Evolutionary conservation across 306 rosid species (phyloP).

Genomic region (Pterocarpus macrocarpus): DNA sequence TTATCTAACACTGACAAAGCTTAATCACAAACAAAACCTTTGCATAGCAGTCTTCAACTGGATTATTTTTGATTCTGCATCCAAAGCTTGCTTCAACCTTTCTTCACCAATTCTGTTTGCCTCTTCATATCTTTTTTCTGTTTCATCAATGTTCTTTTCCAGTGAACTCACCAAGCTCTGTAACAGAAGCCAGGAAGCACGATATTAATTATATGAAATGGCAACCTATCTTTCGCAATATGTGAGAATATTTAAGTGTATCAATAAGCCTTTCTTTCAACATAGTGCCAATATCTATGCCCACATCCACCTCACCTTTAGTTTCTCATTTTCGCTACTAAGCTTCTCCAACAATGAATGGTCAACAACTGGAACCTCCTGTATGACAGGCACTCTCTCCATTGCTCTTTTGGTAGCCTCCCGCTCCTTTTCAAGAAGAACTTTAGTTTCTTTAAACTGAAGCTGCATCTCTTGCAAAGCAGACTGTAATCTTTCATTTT

Average conservation of each 20-base stretch:
- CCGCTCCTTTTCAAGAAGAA: constrained; percentile 69
- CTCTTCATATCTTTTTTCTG: constrained; percentile 78
- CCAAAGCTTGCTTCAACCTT: constrained; percentile 86
- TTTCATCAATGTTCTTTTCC: constrained; percentile 81
- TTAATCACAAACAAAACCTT: constrained; percentile 57
- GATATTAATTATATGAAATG: constrained; percentile 42
- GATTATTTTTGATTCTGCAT: constrained; percentile 79
- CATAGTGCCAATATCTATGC: constrained; percentile 19
- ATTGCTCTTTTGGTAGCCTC: constrained; percentile 64
- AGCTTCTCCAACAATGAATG: constrained; percentile 79
- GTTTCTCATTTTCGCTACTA: constrained; percentile 77
- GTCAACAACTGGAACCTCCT: constrained; percentile 88
- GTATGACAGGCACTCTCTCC: constrained; percentile 65
- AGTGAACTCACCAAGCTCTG: constrained; percentile 82
- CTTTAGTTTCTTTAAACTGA: constrained; percentile 77
- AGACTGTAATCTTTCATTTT: constrained; percentile 74
- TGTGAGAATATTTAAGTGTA: constrained; percentile 5
- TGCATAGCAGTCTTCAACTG: constrained; percentile 84
- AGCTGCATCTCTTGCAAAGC: constrained; percentile 78
- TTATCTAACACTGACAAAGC: constrained; percentile 34
- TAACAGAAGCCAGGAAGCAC: constrained; percentile 41
- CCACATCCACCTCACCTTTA: constrained; percentile 65
- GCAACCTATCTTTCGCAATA: constrained; percentile 24
- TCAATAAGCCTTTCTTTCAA: constrained; percentile 24
- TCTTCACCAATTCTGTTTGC: constrained; percentile 84